Percentiles rank a stretch among this genome's conserved stretches.
Evolutionary conservation across 2,329 filamentous ascomycete species (phyloP).

Genomic region (Emergomyces pasteurianus): DNA sequence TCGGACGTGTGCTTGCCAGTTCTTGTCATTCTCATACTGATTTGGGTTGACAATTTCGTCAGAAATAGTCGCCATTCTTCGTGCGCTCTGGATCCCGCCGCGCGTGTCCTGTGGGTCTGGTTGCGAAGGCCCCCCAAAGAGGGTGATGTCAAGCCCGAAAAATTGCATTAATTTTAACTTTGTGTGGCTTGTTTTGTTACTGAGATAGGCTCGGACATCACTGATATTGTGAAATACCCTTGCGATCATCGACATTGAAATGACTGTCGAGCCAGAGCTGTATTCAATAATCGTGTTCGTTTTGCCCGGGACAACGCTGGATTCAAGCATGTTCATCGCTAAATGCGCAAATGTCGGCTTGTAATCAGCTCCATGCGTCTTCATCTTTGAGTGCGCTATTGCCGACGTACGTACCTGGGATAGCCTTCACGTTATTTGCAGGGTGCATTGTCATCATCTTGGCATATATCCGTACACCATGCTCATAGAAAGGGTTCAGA

Average conservation of each 20-base stretch:
- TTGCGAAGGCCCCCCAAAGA: conserved; percentile 49
- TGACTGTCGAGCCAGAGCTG: conserved; percentile 50
- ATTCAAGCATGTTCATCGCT: conserved; percentile 42
- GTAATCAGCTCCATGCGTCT: not conserved
- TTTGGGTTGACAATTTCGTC: conserved; percentile 40
- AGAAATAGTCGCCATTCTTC: conserved; percentile 31
- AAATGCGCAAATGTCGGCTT: not conserved
- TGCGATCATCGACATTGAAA: conserved; percentile 47
- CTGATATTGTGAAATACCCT: conserved; percentile 40
- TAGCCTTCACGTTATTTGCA: conserved; percentile 52
- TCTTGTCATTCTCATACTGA: conserved; percentile 41
- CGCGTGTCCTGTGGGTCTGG: conserved; percentile 43
- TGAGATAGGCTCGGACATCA: conserved; percentile 45
- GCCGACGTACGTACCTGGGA: conserved; percentile 31
- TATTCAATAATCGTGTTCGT: conserved; percentile 47
- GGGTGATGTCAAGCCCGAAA: conserved; percentile 42
- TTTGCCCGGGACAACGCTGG: conserved; percentile 29
- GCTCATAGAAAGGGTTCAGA: conserved; percentile 45
- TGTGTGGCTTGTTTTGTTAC: conserved; percentile 45
- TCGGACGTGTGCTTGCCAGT: conserved; percentile 42
- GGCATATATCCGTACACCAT: conserved; percentile 52
- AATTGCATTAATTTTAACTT: conserved; percentile 48
- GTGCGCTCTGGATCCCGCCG: conserved; percentile 42
- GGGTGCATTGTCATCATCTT: conserved; percentile 56
- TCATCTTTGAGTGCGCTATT: not conserved